These are phyloP conservation scores for Nakazawaea peltata DNA, from an alignment of 805 yeast species.

Conservation along the genomic window DNA sequence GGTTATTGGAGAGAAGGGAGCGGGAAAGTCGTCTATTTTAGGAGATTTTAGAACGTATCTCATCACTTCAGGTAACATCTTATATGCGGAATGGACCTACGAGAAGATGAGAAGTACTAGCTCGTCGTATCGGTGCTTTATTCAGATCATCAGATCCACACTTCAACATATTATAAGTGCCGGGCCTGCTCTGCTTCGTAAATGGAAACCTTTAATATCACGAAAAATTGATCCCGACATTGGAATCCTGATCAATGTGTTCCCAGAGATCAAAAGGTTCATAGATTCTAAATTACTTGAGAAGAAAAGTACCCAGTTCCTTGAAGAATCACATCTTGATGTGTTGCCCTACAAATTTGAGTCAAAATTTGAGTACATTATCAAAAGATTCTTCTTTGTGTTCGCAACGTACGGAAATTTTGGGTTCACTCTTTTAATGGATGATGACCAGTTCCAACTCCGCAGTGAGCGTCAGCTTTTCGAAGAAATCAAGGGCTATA, in stretches of 20 bases:
- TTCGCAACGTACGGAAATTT: slow-evolving; percentile 22
- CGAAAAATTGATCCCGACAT: slow-evolving; percentile 32
- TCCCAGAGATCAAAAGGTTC: slow-evolving; percentile 36
- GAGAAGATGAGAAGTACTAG: slow-evolving; percentile 18
- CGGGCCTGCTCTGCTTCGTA: slow-evolving; percentile 23
- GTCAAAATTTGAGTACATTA: slow-evolving; percentile 30
- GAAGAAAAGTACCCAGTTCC: slow-evolving; percentile 14
- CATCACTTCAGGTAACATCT: slow-evolving; percentile 25
- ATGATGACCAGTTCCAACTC: slow-evolving; percentile 39
- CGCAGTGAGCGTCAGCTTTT: slow-evolving; percentile 22
- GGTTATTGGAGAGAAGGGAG: slow-evolving; percentile 34
- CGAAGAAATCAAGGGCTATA: slow-evolving; percentile 20
- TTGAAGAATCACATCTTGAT: slow-evolving; percentile 8
- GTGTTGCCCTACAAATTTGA: slow-evolving; percentile 25
- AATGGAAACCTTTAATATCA: slow-evolving; percentile 33
- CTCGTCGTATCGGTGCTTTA: slow-evolving; percentile 12
- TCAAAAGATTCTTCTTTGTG: slow-evolving; percentile 33
- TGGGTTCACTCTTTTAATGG: slow-evolving; percentile 37
- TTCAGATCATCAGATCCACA: slow-evolving; percentile 19
- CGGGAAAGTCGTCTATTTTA: slow-evolving; percentile 36
- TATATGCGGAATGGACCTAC: slow-evolving; percentile 21
- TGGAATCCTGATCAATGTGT: slow-evolving; percentile 27
- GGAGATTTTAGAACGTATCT: slow-evolving; percentile 25
- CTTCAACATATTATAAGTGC: slow-evolving; percentile 33
- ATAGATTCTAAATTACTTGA: slow-evolving; percentile 29